Base-by-base conservation (phyloP, 805 yeast species). In the Priceomyces castillae region DNA sequence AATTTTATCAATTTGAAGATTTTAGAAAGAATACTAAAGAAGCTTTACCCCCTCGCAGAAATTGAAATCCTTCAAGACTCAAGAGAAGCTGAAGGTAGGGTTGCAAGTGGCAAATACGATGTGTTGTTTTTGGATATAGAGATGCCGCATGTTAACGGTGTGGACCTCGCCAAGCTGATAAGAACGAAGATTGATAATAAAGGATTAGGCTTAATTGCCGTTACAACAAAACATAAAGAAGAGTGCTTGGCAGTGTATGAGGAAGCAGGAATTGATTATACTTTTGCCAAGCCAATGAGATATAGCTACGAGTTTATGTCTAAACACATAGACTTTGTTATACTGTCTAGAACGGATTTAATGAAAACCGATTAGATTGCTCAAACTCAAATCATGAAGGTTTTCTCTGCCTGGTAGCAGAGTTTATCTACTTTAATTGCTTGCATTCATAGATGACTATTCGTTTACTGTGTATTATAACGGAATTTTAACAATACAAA, bases 61-160 rank as follows among this genome's bases (percentile, higher is more conserved):
- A 54, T 69, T 9, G 55, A 53, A 10, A 57, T 58, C 26, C 50
- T 63, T 7, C 58, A 57, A 34, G 69, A 71, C 44, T 54, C 64
- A 20, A 55, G 67, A 1, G 49, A 53, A 33, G 67, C 69, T 7
- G 42, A 57, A 41, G 44, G 50, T 12, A 30, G 49, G 10, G 42
- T 65, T 2, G 37, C 46, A 11, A 36, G 44, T 1, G 45, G 49
- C 22, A 30, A 35, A 14, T 66, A 54, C 40, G 69, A 69, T 43
- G 50, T 64, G 25, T 56, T 69, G 6, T 72, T 71, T 41, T 54
- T 71, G 33, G 77, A 72, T 48, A 72, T 72, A 25, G 77, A 72
- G 46, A 72, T 72, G 77, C 77, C 77, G 4, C 52, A 49, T 10
- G 56, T 71, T 15, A 54, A 65, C 15, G 77, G 77, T 10, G 54